Conservation (phyloP, 2,329 filamentous ascomycete genomes). For the Fusarium liriodendri region DNA sequence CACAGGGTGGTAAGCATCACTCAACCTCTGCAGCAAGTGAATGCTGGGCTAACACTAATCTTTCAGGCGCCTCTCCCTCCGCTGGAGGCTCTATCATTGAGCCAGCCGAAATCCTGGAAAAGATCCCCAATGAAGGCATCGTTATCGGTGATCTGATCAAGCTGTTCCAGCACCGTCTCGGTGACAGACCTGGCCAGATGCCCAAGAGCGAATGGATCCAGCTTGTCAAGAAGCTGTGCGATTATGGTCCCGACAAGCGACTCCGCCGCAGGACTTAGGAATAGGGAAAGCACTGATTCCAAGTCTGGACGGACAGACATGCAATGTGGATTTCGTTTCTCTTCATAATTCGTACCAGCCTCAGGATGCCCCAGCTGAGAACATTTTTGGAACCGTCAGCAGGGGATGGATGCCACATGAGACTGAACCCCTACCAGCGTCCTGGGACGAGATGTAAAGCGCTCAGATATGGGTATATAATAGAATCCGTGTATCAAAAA, state of each 20-base stretch:
- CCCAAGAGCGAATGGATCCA: slow-evolving; percentile 67
- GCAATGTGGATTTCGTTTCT: slow-evolving; percentile 9
- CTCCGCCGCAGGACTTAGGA: slow-evolving; percentile 53
- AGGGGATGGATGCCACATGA: neutral
- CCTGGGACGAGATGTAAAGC: neutral
- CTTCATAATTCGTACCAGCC: neutral
- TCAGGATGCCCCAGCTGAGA: neutral
- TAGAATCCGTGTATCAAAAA: slow-evolving; percentile 22
- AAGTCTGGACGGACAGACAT: slow-evolving; percentile 5
- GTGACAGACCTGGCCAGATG: slow-evolving; percentile 63
- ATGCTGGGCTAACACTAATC: slow-evolving; percentile 18
- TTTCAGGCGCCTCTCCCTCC: slow-evolving; percentile 50
- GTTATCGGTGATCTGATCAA: slow-evolving; percentile 65
- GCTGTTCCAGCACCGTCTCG: slow-evolving; percentile 65
- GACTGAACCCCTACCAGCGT: neutral
- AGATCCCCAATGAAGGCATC: slow-evolving; percentile 66
- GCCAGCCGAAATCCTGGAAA: slow-evolving; percentile 64
- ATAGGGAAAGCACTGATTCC: slow-evolving; percentile 1
- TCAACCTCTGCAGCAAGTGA: neutral
- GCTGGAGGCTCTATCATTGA: slow-evolving; percentile 54
- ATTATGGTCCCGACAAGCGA: slow-evolving; percentile 67
- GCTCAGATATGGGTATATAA: slow-evolving; percentile 40
- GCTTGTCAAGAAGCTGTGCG: slow-evolving; percentile 66
- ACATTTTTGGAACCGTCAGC: neutral
- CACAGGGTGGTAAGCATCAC: slow-evolving; percentile 51